Base-by-base conservation (phyloP, 805 yeast species). In the Clavispora santaluciae region DNA sequence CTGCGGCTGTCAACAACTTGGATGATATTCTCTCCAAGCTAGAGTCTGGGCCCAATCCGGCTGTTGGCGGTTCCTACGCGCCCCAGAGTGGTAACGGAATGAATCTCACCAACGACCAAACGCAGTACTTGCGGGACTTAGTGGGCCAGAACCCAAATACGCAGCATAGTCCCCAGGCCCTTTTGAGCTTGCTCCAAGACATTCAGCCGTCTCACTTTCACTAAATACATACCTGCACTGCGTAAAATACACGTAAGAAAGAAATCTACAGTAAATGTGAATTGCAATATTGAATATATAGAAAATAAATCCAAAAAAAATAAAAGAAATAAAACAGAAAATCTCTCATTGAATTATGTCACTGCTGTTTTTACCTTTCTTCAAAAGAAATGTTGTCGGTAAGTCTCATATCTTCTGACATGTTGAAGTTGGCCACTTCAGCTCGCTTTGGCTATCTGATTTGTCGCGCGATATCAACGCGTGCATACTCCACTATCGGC, bases 1-100 rank as follows among this genome's bases (percentile, higher is more conserved):
- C 40, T 2, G 9, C 37, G n/a, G 31, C 36, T 3, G 31, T 48
- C 6, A 40, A 35, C n/a, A 39, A 41, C 20, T 51, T 61, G 38
- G 54, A 55, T 24, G 53, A 59, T 4, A 63, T 61, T 38, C 48
- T 63, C 15, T 55, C 54, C 38, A 54, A 55, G 38, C 50, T 62
- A 22, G 57, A 55, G n/a, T 11, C 31, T 15, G 22, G 17, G 29
- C 29, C 16, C 15, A 33, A 7, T 8, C 29, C 24, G n/a, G 42
- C 10, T n/a, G 15, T 15, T 8, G n/a, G 21, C 15, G 16, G 6
- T 5, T 24, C 24, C 4, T 8, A 6, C 21, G 13, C 7, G 8
- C 36, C 15, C 13, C 43, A 11, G n/a, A 22, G 4, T 17, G 37
- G 2, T 11, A 15, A 8, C 22, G 31, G 23, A 12, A 43, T 11